A percentile compares a stretch with the other conserved stretches of the same genome.
Evolutionary conservation across 1,284 basidiomycete species (phyloP).

Genomic region (Retiboletus flavoniger): DNA sequence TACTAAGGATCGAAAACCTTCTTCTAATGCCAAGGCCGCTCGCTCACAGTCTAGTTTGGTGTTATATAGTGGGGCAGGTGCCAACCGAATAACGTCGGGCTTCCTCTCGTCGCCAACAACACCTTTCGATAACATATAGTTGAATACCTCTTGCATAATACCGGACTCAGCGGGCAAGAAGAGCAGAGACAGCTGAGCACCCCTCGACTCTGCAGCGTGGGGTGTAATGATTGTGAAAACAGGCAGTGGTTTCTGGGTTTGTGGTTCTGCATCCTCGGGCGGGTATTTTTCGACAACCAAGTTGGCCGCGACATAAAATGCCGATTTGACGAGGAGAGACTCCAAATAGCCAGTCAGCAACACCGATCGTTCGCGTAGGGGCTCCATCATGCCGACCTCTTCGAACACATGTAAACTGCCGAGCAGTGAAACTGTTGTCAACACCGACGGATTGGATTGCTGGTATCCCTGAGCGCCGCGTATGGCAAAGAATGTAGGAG

Average conservation of each 20-base stretch:
- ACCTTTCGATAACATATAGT: constrained; percentile 62
- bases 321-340: constrained; percentile 56
- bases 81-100: constrained; percentile 87
- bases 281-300: constrained; percentile 40
- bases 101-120: constrained; percentile 88
- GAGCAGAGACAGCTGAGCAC: constrained; percentile 82
- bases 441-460: constrained; percentile 88
- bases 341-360: constrained; percentile 74
- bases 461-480: constrained; percentile 93
- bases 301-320: constrained; percentile 55
- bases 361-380: constrained; percentile 68
- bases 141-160: constrained; percentile 72
- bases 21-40: constrained; percentile 64
- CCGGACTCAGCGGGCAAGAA: constrained; percentile 65
- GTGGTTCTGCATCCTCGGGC: constrained; percentile 13
- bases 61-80: constrained; percentile 85
- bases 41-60: constrained; percentile 73
- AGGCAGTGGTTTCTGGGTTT: constrained; percentile 17
- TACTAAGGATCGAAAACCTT: constrained; percentile 41
- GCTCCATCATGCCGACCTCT: constrained; percentile 69
- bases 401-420: constrained; percentile 83
- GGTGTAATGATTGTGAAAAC: constrained; percentile 92
- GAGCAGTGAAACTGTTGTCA: constrained; percentile 77
- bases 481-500: constrained; percentile 77
- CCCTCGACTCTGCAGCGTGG: constrained; percentile 59